These are phyloP conservation scores for Capronia epimyces DNA, from an alignment of 2,329 filamentous ascomycete species.

Conservation along the genomic window DNA sequence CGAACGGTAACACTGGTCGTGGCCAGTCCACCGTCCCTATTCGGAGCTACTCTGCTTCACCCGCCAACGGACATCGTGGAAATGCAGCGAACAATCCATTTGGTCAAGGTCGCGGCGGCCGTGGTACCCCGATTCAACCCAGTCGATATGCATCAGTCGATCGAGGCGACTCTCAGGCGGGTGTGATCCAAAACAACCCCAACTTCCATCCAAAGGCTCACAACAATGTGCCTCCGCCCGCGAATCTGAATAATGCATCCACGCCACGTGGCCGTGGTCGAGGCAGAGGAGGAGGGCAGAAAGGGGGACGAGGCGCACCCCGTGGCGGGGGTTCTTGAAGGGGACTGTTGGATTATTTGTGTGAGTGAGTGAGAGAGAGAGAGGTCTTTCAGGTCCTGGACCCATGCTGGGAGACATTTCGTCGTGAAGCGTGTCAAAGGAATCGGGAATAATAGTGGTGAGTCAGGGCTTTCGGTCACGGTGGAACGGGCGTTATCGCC, in stretches of 20 bases:
- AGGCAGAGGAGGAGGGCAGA: slow-evolving; percentile 33
- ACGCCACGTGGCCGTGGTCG: slow-evolving; percentile 34
- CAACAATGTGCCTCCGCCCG: slow-evolving; percentile 47
- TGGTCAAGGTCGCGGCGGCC: slow-evolving; percentile 15
- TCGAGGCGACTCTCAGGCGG: slow-evolving; percentile 48
- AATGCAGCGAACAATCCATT: slow-evolving; percentile 5
- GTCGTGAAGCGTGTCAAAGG: background rate
- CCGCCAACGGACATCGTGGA: slow-evolving; percentile 17
- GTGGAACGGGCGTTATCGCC: slow-evolving; percentile 18
- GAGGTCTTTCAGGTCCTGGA: no score
- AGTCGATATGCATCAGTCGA: slow-evolving; percentile 40
- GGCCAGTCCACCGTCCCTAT: slow-evolving; percentile 24
- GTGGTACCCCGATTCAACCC: slow-evolving; percentile 8
- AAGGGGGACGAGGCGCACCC: slow-evolving; percentile 31
- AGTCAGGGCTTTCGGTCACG: slow-evolving; percentile 19
- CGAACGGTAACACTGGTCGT: slow-evolving; percentile 22
- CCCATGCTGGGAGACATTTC: background rate
- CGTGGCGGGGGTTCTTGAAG: slow-evolving; percentile 27
- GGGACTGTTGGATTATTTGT: slow-evolving; percentile 17
- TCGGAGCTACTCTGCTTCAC: slow-evolving; percentile 14
- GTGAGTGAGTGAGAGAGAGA: no score
- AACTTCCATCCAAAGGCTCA: slow-evolving; percentile 53
- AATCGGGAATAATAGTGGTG: slow-evolving; percentile 6
- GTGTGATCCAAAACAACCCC: slow-evolving; percentile 52
- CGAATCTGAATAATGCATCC: slow-evolving; percentile 33